Conservation (phyloP, 345 rosid genomes). For the Hevea brasiliensis region DNA sequence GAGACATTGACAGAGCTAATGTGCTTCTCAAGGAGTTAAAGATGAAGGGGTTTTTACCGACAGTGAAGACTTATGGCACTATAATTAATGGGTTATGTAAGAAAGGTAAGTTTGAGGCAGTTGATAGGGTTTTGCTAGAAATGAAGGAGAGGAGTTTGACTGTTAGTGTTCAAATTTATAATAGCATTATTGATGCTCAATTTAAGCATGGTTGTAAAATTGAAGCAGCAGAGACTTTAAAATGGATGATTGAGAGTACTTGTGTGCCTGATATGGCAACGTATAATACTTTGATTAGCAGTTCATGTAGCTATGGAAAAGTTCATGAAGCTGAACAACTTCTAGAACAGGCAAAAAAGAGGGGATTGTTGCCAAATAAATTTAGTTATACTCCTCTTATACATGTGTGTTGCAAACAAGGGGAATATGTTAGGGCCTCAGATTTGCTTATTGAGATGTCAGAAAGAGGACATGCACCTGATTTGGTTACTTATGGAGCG, state of each 20-base stretch:
- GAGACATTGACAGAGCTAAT: conserved; percentile 46
- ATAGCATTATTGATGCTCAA: conserved; percentile 56
- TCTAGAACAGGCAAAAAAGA: conserved; percentile 55
- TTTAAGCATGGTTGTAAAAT: conserved; percentile 49
- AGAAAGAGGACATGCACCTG: conserved; percentile 67
- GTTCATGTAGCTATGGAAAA: conserved; percentile 55
- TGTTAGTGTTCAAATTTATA: conserved; percentile 45
- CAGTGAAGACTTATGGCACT: conserved; percentile 58
- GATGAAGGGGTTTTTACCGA: conserved; percentile 70
- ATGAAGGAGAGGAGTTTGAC: conserved; percentile 59
- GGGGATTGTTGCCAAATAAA: conserved; percentile 49
- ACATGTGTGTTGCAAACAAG: conserved; percentile 49
- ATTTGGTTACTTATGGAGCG: conserved; percentile 69
- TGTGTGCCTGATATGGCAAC: conserved; percentile 71
- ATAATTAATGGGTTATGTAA: conserved; percentile 62
- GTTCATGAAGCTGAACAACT: conserved; percentile 53
- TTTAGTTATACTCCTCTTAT: conserved; percentile 62
- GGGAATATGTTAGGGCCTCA: conserved; percentile 48
- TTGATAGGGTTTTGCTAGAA: conserved; percentile 61
- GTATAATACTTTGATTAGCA: conserved; percentile 56
- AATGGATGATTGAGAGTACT: conserved; percentile 51
- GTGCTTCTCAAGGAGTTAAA: conserved; percentile 57
- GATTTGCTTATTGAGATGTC: conserved; percentile 67
- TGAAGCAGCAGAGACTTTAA: conserved; percentile 38
- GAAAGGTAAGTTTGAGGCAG: conserved; percentile 51